Percentiles rank a stretch among this genome's conserved stretches.
Evolutionary conservation across 2,329 filamentous ascomycete species (phyloP).

Genomic region (Lomentospora prolificans): DNA sequence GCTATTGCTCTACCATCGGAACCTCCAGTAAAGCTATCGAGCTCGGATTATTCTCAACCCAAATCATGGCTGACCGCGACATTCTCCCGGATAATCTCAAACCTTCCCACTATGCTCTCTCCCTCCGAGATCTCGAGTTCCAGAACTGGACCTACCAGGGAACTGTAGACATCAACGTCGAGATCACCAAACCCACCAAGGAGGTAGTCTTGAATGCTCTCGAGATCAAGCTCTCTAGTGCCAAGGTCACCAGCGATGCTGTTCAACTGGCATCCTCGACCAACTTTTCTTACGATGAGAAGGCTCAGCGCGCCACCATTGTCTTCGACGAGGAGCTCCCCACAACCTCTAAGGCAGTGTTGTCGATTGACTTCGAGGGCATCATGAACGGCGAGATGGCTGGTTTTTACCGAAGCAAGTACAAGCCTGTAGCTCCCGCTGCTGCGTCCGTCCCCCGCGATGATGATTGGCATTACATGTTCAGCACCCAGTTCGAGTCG

Average conservation of each 20-base stretch:
- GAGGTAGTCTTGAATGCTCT: slow-evolving; percentile 78
- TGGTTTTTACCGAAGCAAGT: slow-evolving; percentile 89
- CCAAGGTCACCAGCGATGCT: slow-evolving; percentile 46
- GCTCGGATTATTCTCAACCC: slow-evolving; percentile 13
- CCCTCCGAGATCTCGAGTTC: slow-evolving; percentile 74
- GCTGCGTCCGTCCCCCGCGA: slow-evolving; percentile 70
- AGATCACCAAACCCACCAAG: slow-evolving; percentile 61
- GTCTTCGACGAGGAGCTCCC: slow-evolving; percentile 64
- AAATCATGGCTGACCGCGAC: slow-evolving; percentile 48
- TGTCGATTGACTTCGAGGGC: slow-evolving; percentile 68
- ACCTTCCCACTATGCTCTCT: slow-evolving; percentile 77
- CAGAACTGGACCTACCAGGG: slow-evolving; percentile 69
- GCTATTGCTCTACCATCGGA: slow-evolving; percentile 16
- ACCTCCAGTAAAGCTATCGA: slow-evolving; percentile 16
- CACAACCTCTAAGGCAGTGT: slow-evolving; percentile 51
- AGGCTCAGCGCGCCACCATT: slow-evolving; percentile 74
- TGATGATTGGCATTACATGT: slow-evolving; percentile 59
- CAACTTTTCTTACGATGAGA: slow-evolving; percentile 69
- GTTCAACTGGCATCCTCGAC: slow-evolving; percentile 30
- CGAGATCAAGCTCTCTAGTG: slow-evolving; percentile 65
- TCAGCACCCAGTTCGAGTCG: slow-evolving; percentile 96
- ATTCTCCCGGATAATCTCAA: slow-evolving; percentile 58
- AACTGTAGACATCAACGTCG: slow-evolving; percentile 65
- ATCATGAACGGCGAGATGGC: slow-evolving; percentile 85
- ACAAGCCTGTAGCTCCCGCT: slow-evolving; percentile 68